Evolutionary conservation across 1,284 basidiomycete species (phyloP), one percentile per base, ranked within the genome.

Genomic region (Cutaneotrichosporon mucoides): DNA sequence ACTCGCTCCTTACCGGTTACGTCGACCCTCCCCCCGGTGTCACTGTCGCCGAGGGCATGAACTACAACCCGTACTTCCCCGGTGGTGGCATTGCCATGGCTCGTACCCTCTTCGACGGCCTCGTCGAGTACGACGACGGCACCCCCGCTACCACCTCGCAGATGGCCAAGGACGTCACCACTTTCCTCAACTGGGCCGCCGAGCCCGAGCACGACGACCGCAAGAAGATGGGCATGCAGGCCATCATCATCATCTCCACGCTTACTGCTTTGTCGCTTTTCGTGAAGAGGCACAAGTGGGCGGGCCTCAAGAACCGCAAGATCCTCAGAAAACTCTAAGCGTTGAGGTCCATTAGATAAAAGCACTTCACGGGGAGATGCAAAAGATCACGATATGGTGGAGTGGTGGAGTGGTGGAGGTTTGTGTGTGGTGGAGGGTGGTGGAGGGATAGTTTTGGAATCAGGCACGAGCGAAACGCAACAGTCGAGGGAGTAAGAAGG

Each of bases 51-150:
- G 95, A 96, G 58, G 93, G 91, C 69, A 89, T 96, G 88, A 94
- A 94, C 84, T 97, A 95, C 84, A 97, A 95, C 82, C 90, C 90
- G 48, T 96, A 89, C 83, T 96, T 97, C 88, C 93, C 93, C 54
- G 92, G 94, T 62, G 92, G 93, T 73, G 92, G 92, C 70, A 98
- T 99, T 66, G 92, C 90, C 73, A 99, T 99, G 96, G 95, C 92
- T 54, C 91, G 95, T 77, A 87, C 97, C 24, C 82, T 99, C 65
- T 99, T 91, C 76, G 94, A 98, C 73, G 93, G 90, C 47, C 78
- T 97, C 47, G 93, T 98, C 60, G 94, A 98, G 79, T 97, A 90
- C 77, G 89, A 91, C 1, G 94, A 98, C 75, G 90, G 89, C 86
- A 99, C 96, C 5, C 92, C 95, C 9, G 91, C 95, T 10, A 99